Base-by-base conservation (phyloP, 2,329 filamentous ascomycete genomes). In the Fusarium cyanostomum region DNA sequence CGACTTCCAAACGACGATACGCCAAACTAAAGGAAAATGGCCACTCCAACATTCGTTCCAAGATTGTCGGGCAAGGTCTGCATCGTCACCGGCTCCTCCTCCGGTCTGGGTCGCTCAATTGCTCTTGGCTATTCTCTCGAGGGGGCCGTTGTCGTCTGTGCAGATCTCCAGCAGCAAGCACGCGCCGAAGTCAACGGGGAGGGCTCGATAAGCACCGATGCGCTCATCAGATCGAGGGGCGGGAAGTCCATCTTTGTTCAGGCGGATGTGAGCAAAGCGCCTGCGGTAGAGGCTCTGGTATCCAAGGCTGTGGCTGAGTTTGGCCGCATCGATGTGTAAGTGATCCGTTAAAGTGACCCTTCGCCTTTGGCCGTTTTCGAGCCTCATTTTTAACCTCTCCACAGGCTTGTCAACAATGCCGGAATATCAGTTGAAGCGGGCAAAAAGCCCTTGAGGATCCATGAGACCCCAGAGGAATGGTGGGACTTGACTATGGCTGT, bases 81-180 rank as follows among this genome's bases (percentile, higher is more conserved):
- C 73, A 76, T 83, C 21, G 72, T 83, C 7, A 82, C 81, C 0
- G 81, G 81, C 10, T 71, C 78, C 2, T 81, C 80, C 1, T 81
- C 80, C 0, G 81, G 81, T 2, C 67, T 83, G 0, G 80, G 81
- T 1, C 74, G 81, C 5, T 77, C 80, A 1, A 83, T 84, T n/a
- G 71, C 80, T 0, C 59, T 80, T 2, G 74, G 72, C 3, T 82
- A 80, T 51, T 75, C 78, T 1, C 67, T 60, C 3, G 75, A 82
- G 51, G 81, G 80, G 5, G 78, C 79, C 0, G 62, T 62, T 7
- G 62, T 83, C 7, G 74, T 81, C 16, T 82, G 78, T 30, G 76
- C 79, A 1, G 80, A 82, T 56, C 59, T 81, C 0, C 67, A 59
- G 13, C 72, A 68, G 1, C 44, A 62, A 15, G 73, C 71, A 30